Evolutionary conservation across 1,284 basidiomycete genomes (phyloP), one percentile per base, ranked within the genome.

Genomic region (Austroboletus novae-zelandiae): DNA sequence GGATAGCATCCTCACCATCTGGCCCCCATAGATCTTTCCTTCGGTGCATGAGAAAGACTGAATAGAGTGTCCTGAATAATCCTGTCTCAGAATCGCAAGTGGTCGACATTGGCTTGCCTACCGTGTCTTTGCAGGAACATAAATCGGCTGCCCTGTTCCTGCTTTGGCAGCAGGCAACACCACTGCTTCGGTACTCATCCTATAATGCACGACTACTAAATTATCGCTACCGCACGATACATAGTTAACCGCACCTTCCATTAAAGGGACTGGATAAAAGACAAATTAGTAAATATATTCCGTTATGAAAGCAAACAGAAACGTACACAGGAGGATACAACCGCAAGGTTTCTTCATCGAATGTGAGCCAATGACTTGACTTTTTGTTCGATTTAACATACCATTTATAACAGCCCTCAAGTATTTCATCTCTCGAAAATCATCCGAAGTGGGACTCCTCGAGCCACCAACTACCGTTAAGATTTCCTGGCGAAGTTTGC

Each of bases 241-340:
- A 30, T 5, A 8, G 2, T 14, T 2, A 37, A 4, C 8, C 51
- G 11, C 25, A 71, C 68, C 68, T 63, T 30, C 48, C n/a, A 18
- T 68, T 71, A 35, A 67, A 66, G 4, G 69, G 70, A 9, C 68
- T 81, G n/a, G 10, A 30, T 30, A 32, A 4, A 43, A 5, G 37
- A 54, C 34, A 13, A n/a, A 34, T 14, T 6, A 5, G 14, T 65
- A 35, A 64, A 23, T 15, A 5, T 39, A 11, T 20, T 44, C 10
- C n/a, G 23, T 34, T 9, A 9, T n/a, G 8, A 7, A n/a, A 37
- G 8, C 4, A 17, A 13, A 3, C 20, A 9, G 40, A 39, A 40
- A 64, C 75, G 60, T 67, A 83, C 74, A 85, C 82, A 20, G 80
- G 66, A 4, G 84, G 84, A 66, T 78, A 84, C 9, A 86, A 57